These are phyloP conservation scores for Cryptococcus depauperatus DNA, from an alignment of 1,284 basidiomycete genomes.

Conservation along the genomic window DNA sequence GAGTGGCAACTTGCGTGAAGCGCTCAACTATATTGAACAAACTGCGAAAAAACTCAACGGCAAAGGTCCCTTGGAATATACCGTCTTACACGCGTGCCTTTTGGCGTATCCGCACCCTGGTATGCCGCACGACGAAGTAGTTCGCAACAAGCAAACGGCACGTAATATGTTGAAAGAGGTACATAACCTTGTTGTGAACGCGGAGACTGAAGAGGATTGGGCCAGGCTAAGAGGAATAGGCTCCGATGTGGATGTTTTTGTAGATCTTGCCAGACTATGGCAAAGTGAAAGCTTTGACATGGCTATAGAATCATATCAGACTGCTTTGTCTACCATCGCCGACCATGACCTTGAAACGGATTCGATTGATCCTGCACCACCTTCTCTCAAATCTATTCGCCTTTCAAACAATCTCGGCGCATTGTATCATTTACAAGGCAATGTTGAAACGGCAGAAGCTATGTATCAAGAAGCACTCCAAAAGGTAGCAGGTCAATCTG, in stretches of 20 bases:
- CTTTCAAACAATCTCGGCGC: conserved; percentile 77
- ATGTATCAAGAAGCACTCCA: conserved; percentile 48
- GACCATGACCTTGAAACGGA: conserved; percentile 17
- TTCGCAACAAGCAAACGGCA: conserved; percentile 63
- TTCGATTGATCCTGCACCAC: conserved; percentile 12
- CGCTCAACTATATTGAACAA: conserved; percentile 68
- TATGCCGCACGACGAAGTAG: conserved; percentile 62
- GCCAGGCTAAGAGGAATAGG: conserved; percentile 53
- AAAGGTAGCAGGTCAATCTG: conserved; percentile 45
- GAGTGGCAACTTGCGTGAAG: conserved; percentile 56
- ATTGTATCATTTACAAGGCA: conserved; percentile 63
- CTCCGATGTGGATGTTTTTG: conserved; percentile 72
- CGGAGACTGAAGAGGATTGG: conserved; percentile 34
- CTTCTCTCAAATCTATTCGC: conserved; percentile 28
- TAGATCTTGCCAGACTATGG: conserved; percentile 80
- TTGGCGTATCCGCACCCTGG: conserved; percentile 69
- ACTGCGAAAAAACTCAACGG: conserved; percentile 47
- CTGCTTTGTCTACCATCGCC: conserved; percentile 54
- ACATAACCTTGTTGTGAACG: conserved; percentile 54
- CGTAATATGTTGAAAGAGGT: conserved; percentile 74
- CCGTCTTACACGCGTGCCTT: conserved; percentile 79
- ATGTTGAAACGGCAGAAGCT: conserved; percentile 47
- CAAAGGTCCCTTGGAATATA: conserved; percentile 58
- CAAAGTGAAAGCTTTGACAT: conserved; percentile 68
- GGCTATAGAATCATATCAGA: conserved; percentile 61